Evolutionary conservation across 768 basidiomycete species (phyloP).

Genomic region (Suillus tomentosus): DNA sequence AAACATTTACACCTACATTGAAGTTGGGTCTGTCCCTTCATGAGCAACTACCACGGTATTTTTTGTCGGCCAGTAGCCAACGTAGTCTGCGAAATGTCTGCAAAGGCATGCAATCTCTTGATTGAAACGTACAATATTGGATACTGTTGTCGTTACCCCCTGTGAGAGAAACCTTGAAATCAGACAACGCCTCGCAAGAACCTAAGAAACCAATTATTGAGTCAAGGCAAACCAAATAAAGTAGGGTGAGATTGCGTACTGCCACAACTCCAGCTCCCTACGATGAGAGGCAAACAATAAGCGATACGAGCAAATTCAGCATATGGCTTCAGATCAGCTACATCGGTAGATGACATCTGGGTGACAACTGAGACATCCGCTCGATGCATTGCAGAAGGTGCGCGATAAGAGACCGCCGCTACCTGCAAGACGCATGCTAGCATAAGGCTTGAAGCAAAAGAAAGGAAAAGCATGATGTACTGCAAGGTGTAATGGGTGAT

Average conservation of each 20-base stretch:
- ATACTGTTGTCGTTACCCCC: constrained; percentile 52
- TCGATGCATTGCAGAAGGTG: constrained; percentile 4
- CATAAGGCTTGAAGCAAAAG: background rate
- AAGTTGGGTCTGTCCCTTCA: constrained; percentile 59
- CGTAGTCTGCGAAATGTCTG: constrained; percentile 41
- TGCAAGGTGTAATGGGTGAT: too few relatives aligned
- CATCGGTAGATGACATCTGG: constrained; percentile 30
- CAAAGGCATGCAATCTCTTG: background rate
- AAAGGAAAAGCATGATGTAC: constrained; percentile 3
- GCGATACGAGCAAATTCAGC: constrained; percentile 56
- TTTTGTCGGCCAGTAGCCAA: constrained; percentile 55
- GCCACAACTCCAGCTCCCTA: constrained; percentile 48
- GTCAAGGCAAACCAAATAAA: background rate
- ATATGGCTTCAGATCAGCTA: constrained; percentile 44
- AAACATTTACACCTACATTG: constrained; percentile 45
- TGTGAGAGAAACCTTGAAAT: constrained; percentile 34
- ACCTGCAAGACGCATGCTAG: constrained; percentile 3
- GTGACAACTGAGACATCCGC: constrained; percentile 21
- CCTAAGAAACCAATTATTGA: constrained; percentile 16
- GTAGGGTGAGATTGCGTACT: constrained; percentile 27
- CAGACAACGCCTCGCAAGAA: constrained; percentile 43
- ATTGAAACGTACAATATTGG: constrained; percentile 45
- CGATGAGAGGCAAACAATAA: constrained; percentile 44
- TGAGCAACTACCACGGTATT: constrained; percentile 60
- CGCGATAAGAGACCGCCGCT: constrained; percentile 7